Evolutionary conservation across 441 rosid species (phyloP).

Genomic region (Theobroma grandiflorum): DNA sequence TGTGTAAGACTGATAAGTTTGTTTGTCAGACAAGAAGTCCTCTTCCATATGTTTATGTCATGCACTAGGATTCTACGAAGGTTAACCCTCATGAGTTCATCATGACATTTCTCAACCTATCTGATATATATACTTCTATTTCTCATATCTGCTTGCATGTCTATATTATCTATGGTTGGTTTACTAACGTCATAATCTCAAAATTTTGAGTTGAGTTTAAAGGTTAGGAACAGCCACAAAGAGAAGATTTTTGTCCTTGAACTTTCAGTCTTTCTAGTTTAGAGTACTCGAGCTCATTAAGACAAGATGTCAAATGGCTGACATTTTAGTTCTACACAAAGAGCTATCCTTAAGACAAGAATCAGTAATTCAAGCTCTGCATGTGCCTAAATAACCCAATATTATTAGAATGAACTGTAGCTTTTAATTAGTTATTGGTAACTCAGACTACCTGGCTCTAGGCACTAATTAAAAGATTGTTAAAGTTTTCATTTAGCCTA

Average conservation of each 20-base stretch:
- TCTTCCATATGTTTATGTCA: conserved; percentile 25
- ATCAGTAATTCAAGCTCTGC: neutral
- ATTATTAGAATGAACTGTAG: neutral
- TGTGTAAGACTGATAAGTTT: conserved; percentile 35
- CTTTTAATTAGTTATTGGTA: neutral
- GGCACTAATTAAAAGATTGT: neutral
- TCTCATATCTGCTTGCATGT: conserved; percentile 6
- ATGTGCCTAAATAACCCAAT: neutral
- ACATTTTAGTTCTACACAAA: neutral
- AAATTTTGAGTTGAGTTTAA: neutral
- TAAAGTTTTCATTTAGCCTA: neutral
- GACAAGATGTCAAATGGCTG: neutral
- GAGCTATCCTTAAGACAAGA: neutral
- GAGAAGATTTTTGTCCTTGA: neutral
- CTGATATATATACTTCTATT: neutral
- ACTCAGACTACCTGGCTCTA: neutral
- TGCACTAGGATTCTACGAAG: conserved; percentile 24
- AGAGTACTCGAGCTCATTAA: neutral
- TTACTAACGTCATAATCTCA: neutral
- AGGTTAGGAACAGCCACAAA: neutral
- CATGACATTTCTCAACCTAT: neutral
- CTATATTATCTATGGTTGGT: neutral
- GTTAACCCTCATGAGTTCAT: neutral
- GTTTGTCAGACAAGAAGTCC: conserved; percentile 31
- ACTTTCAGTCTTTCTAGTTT: neutral